Conservation (phyloP, 2,329 filamentous ascomycete genomes). For the Fusarium protoensiforme region DNA sequence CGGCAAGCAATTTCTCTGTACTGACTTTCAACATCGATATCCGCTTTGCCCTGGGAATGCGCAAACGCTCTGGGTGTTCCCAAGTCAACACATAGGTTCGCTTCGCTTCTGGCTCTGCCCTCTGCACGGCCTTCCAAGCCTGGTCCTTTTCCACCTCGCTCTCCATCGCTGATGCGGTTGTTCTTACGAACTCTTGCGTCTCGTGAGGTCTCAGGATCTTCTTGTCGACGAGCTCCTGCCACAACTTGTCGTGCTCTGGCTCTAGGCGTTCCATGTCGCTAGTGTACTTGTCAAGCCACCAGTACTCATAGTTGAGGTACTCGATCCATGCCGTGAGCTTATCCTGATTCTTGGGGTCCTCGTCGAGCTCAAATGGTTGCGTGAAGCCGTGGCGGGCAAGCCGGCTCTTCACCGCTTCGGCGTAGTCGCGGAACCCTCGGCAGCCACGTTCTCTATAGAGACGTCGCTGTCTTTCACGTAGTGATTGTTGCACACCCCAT, state of each 20-base stretch:
- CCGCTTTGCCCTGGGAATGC: conserved; percentile 12
- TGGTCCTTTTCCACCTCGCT: neutral
- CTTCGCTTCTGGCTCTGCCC: neutral
- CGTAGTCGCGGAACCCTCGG: conserved; percentile 41
- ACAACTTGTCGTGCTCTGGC: conserved; percentile 42
- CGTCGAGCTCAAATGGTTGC: conserved; percentile 44
- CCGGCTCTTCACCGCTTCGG: conserved; percentile 39
- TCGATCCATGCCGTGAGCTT: conserved; percentile 52
- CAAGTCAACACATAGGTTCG: conserved; percentile 7
- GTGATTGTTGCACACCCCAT: conserved; percentile 8
- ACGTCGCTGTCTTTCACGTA: neutral
- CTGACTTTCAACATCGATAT: conserved; percentile 13
- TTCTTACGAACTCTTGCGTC: conserved; percentile 11
- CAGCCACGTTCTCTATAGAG: conserved; percentile 25
- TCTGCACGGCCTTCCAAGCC: conserved; percentile 5
- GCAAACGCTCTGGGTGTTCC: conserved; percentile 3
- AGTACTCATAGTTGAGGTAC: conserved; percentile 47
- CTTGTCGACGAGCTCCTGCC: conserved; percentile 47
- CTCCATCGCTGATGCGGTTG: neutral
- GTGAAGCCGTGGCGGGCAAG: conserved; percentile 45
- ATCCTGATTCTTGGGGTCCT: conserved; percentile 45
- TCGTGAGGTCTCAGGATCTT: conserved; percentile 40
- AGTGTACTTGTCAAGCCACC: conserved; percentile 36
- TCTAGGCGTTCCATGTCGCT: conserved; percentile 32
- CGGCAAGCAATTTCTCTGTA: neutral